phyloP scores from a whole-genome alignment of 345 rosid species.

The Eucalyptus brandiana region DNA sequence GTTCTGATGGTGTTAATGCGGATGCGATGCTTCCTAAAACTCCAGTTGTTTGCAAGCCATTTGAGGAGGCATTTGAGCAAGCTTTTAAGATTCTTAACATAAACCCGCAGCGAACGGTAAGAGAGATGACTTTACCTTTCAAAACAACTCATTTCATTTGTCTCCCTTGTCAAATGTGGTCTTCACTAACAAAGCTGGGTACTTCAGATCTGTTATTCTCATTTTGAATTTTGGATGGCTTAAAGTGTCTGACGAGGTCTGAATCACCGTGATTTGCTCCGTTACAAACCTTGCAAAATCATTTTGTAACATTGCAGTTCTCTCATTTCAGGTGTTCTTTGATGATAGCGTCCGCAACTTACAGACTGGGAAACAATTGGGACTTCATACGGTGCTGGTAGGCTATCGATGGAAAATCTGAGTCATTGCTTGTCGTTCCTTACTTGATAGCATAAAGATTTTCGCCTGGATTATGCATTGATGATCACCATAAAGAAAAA shows the following conservation, averaged over 20 bases:
- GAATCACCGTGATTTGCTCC: background rate
- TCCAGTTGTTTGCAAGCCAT: conserved; percentile 77
- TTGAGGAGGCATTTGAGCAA: conserved; percentile 56
- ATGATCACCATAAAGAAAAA: background rate
- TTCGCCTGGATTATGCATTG: background rate
- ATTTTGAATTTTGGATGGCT: background rate
- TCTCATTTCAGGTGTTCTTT: conserved; percentile 59
- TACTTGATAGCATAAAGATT: background rate
- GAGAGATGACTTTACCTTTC: background rate
- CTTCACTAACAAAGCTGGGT: background rate
- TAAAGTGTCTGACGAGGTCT: background rate
- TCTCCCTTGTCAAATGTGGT: background rate
- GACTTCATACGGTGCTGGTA: conserved; percentile 82
- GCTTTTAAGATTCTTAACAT: conserved; percentile 64
- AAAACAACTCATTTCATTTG: background rate
- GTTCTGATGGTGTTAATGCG: background rate
- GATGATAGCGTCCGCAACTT: conserved; percentile 82
- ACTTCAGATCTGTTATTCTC: background rate
- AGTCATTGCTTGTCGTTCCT: background rate
- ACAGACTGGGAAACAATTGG: conserved; percentile 59
- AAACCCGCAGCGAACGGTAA: conserved; percentile 71
- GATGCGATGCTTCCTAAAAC: conserved; percentile 33
- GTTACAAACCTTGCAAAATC: background rate
- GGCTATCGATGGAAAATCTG: background rate
- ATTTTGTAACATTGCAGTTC: background rate